Base-by-base conservation (phyloP, 768 basidiomycete genomes). In the Hortiboletus flavorubellus region DNA sequence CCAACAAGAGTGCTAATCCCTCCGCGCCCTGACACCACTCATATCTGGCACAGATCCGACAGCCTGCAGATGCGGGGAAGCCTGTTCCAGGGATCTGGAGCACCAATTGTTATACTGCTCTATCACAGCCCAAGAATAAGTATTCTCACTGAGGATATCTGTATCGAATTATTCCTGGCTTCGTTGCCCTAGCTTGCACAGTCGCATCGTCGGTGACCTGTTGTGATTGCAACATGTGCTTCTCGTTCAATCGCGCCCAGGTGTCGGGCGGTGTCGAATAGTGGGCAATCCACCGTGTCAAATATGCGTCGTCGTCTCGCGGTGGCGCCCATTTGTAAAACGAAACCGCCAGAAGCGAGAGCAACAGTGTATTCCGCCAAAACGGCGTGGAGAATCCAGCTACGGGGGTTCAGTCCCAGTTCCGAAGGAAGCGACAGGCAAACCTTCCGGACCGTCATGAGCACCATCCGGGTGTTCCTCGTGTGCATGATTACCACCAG, bases 121-220 rank as follows among this genome's bases (percentile, higher is more conserved):
- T 31, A 51, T 51, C 35, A 21, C 26, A 23, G n/a, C 42, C 21
- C 9, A 33, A 41, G 12, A 37, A 21, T 26, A 48, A 21, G 21
- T 21, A n/a, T 38, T 80, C 88, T 70, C 61, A 92, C 90, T 88
- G 85, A 50, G 89, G 85, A 67, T 84, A 87, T 60, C 86, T 78
- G 66, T 81, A 85, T 39, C 87, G 79, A 67, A 84, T 82, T 38
- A 87, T 77, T 15, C 56, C 58, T 47, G 77, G 62, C 73, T 78
- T 64, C 69, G 76, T 70, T 67, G 76, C 62, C 72, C 75, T 64
- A 71, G 71, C 59, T 63, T 76, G 61, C 37, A 83, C 64, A 10
- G 83, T 61, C 49, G 77, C 59, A 43, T 65, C 72, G 10, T 77
- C 73, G 15, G 65, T 60, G 38, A 51, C 79, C 72, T 57, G 81